These are phyloP conservation scores for Tylopilus balloui DNA, from an alignment of 768 basidiomycete species.

Conservation along the genomic window DNA sequence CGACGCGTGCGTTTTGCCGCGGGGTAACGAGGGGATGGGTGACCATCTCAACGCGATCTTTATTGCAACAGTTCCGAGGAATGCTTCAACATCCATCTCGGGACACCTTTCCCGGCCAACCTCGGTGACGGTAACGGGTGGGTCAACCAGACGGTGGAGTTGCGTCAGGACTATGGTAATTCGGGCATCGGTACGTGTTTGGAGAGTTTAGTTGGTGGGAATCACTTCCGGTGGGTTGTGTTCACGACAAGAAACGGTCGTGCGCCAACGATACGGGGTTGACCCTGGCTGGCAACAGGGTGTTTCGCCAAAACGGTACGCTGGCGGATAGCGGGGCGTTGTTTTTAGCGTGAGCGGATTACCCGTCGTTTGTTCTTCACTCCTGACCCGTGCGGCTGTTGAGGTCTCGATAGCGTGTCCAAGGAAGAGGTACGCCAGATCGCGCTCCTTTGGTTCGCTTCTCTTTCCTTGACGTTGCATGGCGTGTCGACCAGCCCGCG, in stretches of 20 bases:
- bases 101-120: conserved; percentile 38
- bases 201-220: conserved; percentile 43
- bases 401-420: conserved; percentile 37
- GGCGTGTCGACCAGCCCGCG: conserved; percentile 18
- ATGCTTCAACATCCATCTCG: conserved; percentile 36
- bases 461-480: background rate
- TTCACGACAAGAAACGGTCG: background rate
- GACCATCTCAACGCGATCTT: background rate
- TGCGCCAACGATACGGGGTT: background rate
- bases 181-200: conserved; percentile 39
- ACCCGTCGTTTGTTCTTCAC: background rate
- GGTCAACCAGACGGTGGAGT: conserved; percentile 41
- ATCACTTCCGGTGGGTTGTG: conserved; percentile 47
- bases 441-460: background rate
- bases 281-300: conserved; percentile 22
- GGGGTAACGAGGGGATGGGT: no score
- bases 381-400: background rate
- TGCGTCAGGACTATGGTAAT: conserved; percentile 41
- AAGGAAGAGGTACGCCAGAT: conserved; percentile 37
- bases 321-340: conserved; percentile 44
- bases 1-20: background rate
- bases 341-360: conserved; percentile 52
- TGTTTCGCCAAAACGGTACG: conserved; percentile 57
- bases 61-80: conserved; percentile 36
- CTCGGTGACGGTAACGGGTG: conserved; percentile 46